Evolutionary conservation across 192 early-diverging fungal species (phyloP).

Genomic region (Phycomyces blakesleeanus): DNA sequence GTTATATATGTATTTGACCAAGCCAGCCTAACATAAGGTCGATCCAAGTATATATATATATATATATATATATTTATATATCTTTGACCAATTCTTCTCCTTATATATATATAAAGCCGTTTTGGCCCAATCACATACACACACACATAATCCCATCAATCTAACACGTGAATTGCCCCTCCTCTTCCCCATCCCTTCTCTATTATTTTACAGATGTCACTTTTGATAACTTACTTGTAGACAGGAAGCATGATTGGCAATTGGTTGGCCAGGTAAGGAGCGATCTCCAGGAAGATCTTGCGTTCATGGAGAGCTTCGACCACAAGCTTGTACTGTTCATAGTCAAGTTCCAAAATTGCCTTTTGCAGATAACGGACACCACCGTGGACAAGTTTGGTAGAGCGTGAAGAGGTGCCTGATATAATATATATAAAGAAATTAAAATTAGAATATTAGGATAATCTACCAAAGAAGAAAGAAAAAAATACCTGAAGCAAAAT

Average conservation of each 20-base stretch:
- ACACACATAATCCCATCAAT: too few relatives aligned
- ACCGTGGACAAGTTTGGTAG: constrained; percentile 95
- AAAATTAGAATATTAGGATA: neutral
- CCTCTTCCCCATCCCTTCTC: neutral
- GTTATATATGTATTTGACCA: too few relatives aligned
- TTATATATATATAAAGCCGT: too few relatives aligned
- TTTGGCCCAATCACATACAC: too few relatives aligned
- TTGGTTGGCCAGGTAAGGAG: constrained; percentile 91
- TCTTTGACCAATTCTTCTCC: too few relatives aligned
- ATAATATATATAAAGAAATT: too few relatives aligned
- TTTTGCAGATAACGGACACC: constrained; percentile 97
- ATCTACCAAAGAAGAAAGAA: neutral
- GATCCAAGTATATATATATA: too few relatives aligned
- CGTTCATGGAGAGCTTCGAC: constrained; percentile 94
- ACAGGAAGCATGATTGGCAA: constrained; percentile 94
- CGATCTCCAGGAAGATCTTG: constrained; percentile 88
- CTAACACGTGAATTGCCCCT: neutral
- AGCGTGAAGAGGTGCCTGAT: constrained; percentile 89
- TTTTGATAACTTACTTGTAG: constrained; percentile 60
- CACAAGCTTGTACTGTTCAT: constrained; percentile 95
- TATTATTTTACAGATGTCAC: neutral
- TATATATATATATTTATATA: too few relatives aligned
- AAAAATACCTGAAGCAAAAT: constrained; percentile 76
- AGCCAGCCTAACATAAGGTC: too few relatives aligned
- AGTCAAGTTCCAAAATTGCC: constrained; percentile 90